Base-by-base conservation (phyloP, 768 basidiomycete genomes). In the Dacryopinax primogenitus region DNA sequence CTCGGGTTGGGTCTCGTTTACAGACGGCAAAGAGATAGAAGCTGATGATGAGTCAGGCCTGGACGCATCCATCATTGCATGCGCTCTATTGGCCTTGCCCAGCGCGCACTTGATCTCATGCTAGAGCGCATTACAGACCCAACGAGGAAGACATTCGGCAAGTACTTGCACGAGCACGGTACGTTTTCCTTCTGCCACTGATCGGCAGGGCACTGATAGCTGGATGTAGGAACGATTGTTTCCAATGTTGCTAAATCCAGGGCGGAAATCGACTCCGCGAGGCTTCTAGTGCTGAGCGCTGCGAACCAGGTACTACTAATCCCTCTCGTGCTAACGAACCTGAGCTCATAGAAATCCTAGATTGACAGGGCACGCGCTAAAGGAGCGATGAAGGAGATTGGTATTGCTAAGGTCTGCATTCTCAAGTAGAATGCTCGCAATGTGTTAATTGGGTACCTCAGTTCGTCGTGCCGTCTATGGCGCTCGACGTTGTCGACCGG, bases 41-140 rank as follows among this genome's bases (percentile, higher is more conserved):
- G 47, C 61, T 68, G 39, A 58, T 45, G 26, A 6, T 36, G 69
- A 39, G 36, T 23, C 67, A 92, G 91, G 41, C 93, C 93, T 62
- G 93, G 93, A n/a, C 87, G 93, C 64, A 89, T 95, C 70, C 93
- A 95, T 71, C 91, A 94, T 73, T 96, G 95, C 79, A 99, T 99
- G 96, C 86, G 96, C 37, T 89, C 91, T 7, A 90, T 99, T 66
- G 96, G 96, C 23, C 82, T 82, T 23, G 96, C 96, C 0, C 84
- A 87, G 67, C 80, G 83, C 26, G 88, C 95, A 1, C 77, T 98
- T 65, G 91, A 96, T 71, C 76, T 89, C 62, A 86, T 97, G 84
- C 81, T 99, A 47, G 83, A 86, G 70, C 84, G 96, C 9, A 92
- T 94, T 26, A 95, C 94, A n/a, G 92, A 98, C 73, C 88, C 93